A percentile compares a stretch with the other conserved stretches of the same genome.
phyloP scores from a whole-genome alignment of 2,329 filamentous ascomycete species.

The Huntiella abstrusa region DNA sequence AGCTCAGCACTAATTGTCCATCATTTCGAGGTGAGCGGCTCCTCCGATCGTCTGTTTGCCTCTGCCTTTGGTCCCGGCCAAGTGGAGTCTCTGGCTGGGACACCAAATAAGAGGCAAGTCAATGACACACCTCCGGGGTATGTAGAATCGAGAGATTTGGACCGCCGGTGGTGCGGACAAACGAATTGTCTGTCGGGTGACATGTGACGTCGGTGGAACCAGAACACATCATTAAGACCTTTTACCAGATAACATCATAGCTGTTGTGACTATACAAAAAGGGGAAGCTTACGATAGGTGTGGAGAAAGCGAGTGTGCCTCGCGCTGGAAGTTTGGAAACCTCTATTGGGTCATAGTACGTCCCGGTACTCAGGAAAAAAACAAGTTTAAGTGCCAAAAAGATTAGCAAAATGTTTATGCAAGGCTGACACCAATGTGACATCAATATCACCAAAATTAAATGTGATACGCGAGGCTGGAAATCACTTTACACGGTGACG shows the following conservation, averaged over 20 bases:
- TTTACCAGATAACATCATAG: constrained; percentile 4
- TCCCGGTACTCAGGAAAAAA: too few relatives aligned
- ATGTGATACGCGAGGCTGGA: too few relatives aligned
- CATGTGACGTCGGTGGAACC: neutral
- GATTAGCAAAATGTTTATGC: too few relatives aligned
- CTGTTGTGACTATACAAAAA: neutral
- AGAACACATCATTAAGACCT: constrained; percentile 2
- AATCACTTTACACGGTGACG: too few relatives aligned
- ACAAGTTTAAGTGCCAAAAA: too few relatives aligned
- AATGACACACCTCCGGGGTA: neutral
- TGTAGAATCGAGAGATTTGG: neutral
- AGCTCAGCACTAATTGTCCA: constrained; percentile 3
- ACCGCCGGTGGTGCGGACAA: neutral
- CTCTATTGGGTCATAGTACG: too few relatives aligned
- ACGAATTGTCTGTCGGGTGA: neutral
- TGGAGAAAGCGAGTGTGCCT: too few relatives aligned
- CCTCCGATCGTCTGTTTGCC: neutral
- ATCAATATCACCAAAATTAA: too few relatives aligned
- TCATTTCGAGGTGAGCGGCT: neutral
- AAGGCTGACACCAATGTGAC: too few relatives aligned
- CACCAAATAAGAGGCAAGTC: constrained; percentile 3
- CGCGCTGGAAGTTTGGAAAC: too few relatives aligned
- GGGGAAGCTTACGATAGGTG: too few relatives aligned
- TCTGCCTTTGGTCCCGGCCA: constrained; percentile 4
- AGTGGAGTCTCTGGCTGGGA: neutral